Conservation (phyloP, 345 rosid genomes). For the Eucalyptus pauciflora region DNA sequence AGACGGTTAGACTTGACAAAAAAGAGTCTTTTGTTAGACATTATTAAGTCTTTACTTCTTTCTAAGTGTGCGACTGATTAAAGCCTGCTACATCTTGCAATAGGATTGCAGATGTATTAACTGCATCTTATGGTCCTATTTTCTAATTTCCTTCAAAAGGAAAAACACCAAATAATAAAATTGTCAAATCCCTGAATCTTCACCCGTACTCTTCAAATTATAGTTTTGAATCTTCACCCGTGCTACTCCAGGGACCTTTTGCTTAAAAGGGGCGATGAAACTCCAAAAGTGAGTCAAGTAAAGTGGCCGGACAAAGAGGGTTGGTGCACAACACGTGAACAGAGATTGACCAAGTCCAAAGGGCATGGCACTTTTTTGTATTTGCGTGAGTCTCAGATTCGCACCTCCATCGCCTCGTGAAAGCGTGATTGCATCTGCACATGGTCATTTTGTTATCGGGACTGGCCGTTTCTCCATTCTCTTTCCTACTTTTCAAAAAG, state of each 20-base stretch:
- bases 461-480: background rate
- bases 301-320: background rate
- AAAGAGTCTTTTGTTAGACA: background rate
- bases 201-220: background rate
- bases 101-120: rapidly evolving
- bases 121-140: background rate
- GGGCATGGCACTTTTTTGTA: background rate
- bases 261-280: background rate
- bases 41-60: background rate
- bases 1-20: background rate
- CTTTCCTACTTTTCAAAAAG: background rate
- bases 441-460: background rate
- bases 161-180: background rate
- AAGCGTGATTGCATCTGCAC: background rate
- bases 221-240: background rate
- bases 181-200: background rate
- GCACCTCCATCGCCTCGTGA: background rate
- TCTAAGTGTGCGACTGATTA: background rate
- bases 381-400: background rate
- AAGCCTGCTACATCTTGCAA: background rate
- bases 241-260: background rate
- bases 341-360: background rate
- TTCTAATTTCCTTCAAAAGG: background rate
- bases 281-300: background rate
- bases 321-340: background rate